Percentiles rank a stretch among this genome's conserved stretches.
Conservation (phyloP, 345 rosid genomes). For the Physaria fendleri region DNA sequence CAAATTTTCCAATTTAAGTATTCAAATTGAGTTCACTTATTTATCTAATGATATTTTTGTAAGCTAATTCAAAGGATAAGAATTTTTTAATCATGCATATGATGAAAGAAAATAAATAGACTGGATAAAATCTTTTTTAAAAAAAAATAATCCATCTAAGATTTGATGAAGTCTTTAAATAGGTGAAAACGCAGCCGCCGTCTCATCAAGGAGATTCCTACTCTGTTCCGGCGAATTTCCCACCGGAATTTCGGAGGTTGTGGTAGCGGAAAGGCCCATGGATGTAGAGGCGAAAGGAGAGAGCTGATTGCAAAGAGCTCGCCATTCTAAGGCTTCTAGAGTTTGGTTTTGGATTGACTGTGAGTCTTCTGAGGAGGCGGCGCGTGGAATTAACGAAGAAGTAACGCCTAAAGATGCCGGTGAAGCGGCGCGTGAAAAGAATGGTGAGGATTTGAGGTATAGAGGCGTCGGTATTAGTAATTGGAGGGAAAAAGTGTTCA, state of each 20-base stretch:
- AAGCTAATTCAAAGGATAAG: too few relatives aligned
- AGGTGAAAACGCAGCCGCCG: slow-evolving; percentile 68
- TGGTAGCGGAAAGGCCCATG: slow-evolving; percentile 54
- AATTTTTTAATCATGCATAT: too few relatives aligned
- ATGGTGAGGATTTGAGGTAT: not conserved
- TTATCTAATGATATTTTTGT: too few relatives aligned
- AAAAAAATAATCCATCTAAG: too few relatives aligned
- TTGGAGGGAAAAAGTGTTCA: slow-evolving; percentile 21
- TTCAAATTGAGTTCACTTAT: too few relatives aligned
- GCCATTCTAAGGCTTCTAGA: slow-evolving; percentile 72
- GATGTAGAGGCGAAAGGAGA: slow-evolving; percentile 72
- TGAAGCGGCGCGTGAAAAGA: not conserved
- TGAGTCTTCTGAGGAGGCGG: slow-evolving; percentile 26
- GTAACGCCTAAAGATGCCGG: not conserved
- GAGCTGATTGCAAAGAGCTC: slow-evolving; percentile 63
- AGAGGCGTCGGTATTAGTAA: slow-evolving; percentile 20
- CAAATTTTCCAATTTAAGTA: too few relatives aligned
- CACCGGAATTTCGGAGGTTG: slow-evolving; percentile 42
- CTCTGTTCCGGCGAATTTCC: slow-evolving; percentile 50
- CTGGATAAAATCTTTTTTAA: too few relatives aligned
- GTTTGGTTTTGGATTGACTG: slow-evolving; percentile 53
- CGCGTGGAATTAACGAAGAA: not conserved
- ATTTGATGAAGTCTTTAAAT: too few relatives aligned
- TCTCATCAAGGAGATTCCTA: slow-evolving; percentile 62
- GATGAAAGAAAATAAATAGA: too few relatives aligned